These are phyloP conservation scores for Sporothrix protearum DNA, from an alignment of 2,329 filamentous ascomycete species.

Conservation along the genomic window DNA sequence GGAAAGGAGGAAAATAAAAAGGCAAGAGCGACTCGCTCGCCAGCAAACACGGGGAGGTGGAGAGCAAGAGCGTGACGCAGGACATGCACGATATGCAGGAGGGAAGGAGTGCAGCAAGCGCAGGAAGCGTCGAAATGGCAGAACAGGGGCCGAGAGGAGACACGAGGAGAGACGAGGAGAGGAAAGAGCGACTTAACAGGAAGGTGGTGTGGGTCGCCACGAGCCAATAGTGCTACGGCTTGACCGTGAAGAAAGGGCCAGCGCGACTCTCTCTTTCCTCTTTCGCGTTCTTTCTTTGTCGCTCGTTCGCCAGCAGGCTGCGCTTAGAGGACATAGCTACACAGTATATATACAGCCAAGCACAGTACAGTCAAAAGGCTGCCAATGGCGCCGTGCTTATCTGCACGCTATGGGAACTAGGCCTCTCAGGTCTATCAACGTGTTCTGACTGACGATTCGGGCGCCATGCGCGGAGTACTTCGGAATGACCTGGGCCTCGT, in stretches of 20 bases:
- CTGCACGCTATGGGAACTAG: background rate
- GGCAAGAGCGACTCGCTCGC: background rate
- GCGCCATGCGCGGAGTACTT: background rate
- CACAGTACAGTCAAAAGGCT: background rate
- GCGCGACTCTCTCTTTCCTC: background rate
- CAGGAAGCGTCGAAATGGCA: conserved; percentile 6
- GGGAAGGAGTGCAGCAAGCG: conserved; percentile 24
- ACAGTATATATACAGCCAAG: background rate
- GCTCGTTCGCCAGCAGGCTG: background rate
- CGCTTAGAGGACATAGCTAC: background rate
- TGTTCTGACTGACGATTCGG: background rate
- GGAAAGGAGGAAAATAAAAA: background rate
- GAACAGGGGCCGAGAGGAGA: background rate
- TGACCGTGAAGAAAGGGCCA: conserved; percentile 11
- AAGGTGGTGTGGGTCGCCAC: conserved; percentile 18
- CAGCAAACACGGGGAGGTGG: conserved; percentile 8
- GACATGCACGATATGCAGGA: conserved; percentile 23
- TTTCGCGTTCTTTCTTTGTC: conserved; percentile 13
- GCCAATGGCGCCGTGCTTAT: background rate
- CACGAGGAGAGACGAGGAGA: background rate
- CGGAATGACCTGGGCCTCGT: background rate
- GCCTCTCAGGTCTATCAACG: conserved; percentile 2
- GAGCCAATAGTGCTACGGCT: conserved; percentile 22
- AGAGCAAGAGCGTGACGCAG: background rate
- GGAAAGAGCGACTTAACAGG: background rate